These are phyloP conservation scores for Naganishia onofrii DNA, from an alignment of 768 basidiomycete genomes.

Conservation along the genomic window DNA sequence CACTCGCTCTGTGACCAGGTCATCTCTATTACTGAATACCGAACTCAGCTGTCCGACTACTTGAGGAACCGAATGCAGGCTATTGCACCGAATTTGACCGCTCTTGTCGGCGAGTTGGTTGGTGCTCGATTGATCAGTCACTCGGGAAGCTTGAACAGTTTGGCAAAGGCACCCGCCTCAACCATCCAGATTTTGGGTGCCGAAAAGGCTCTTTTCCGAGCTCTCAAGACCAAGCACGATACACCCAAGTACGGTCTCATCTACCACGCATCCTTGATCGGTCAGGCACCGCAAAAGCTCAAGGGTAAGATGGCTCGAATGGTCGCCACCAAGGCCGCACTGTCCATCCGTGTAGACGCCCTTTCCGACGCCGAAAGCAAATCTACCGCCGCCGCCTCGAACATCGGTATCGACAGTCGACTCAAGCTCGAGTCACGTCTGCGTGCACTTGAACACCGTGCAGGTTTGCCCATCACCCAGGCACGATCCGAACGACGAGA, in stretches of 20 bases:
- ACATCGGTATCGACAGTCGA: constrained; percentile 88
- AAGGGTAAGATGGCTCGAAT: constrained; percentile 99
- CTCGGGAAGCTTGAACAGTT: constrained; percentile 55
- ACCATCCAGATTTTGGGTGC: constrained; percentile 58
- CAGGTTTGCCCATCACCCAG: constrained; percentile 55
- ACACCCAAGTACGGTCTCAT: constrained; percentile 92
- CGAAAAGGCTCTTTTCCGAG: constrained; percentile 57
- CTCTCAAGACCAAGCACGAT: constrained; percentile 58
- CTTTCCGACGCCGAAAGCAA: constrained; percentile 89
- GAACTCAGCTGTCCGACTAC: constrained; percentile 91
- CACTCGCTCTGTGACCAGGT: constrained; percentile 96
- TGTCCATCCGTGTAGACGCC: constrained; percentile 96
- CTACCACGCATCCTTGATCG: constrained; percentile 95
- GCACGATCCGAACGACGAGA: constrained; percentile 67
- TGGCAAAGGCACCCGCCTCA: constrained; percentile 57
- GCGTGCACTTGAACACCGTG: constrained; percentile 79
- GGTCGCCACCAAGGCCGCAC: constrained; percentile 96
- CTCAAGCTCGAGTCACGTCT: constrained; percentile 92
- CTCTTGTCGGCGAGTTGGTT: constrained; percentile 73
- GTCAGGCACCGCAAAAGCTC: constrained; percentile 93
- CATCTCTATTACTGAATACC: constrained; percentile 91
- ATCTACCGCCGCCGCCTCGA: constrained; percentile 67
- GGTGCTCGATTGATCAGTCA: constrained; percentile 70
- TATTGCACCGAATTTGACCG: constrained; percentile 92
- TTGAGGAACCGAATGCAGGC: constrained; percentile 96